Base-by-base conservation (phyloP, 192 early-diverging fungal species). In the Mortierella hygrophila region DNA sequence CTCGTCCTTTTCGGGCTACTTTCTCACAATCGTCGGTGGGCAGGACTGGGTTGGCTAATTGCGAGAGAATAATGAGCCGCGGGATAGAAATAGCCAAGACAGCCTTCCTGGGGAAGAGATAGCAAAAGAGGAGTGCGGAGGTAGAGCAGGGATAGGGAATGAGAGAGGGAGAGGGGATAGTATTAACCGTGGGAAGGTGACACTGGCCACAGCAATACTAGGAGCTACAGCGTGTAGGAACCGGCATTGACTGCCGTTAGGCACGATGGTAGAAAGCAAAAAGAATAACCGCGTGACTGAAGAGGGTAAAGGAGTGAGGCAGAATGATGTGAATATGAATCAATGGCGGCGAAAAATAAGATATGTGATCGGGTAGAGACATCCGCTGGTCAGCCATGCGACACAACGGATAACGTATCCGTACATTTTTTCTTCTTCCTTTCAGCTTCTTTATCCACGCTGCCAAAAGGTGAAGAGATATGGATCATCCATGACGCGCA, bases 71-170 rank as follows among this genome's bases (percentile, higher is more conserved):
- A 57, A 65, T 65, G 60, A 65, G 60, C 60, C 60, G 60, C 60
- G 60, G 60, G 60, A 65, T 65, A 65, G 60, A 65, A 65, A 65
- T 65, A 65, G 57, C n/a, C 29, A 60, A 60, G 15, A 32, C 55
- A 23, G 10, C 35, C 10, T 26, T 26, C 26, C 29, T 29, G n/a
- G 60, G 26, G 60, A 13, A 26, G 7, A 5, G n/a, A n/a, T 32
- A 29, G 29, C 3, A 3, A 15, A 2, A 7, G 29, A 32, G 29
- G 10, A 65, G n/a, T 32, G 60, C 29, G 60, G 60, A 11, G 60
- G 26, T 29, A 65, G 60, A 32, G 60, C 10, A 29, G 23, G 11
- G 29, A 32, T 10, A 29, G 13, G n/a, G 60, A 38, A 57, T 20
- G 23, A 32, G 60, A 63, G 60, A 10, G 26, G 23, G 29, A 15